Evolutionary conservation across 2,329 filamentous ascomycete genomes (phyloP).

Genomic region (Scedosporium aurantiacum): DNA sequence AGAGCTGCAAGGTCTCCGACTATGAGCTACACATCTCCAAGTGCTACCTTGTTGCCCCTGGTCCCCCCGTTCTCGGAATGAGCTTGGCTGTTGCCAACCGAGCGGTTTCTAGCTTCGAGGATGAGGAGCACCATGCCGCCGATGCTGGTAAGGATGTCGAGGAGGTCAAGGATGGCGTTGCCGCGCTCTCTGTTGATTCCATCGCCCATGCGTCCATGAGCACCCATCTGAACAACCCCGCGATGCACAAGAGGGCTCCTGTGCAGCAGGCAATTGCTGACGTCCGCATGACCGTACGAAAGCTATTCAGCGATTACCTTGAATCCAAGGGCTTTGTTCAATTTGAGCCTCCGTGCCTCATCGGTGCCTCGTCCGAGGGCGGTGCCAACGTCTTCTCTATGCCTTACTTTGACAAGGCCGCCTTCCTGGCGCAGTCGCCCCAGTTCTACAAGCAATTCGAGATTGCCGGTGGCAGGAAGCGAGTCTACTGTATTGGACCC

Average conservation of each 20-base stretch:
- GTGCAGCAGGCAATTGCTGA: slow-evolving; percentile 74
- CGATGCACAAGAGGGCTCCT: slow-evolving; percentile 83
- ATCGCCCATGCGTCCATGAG: slow-evolving; percentile 68
- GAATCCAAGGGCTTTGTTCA: slow-evolving; percentile 63
- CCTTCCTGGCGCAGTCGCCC: slow-evolving; percentile 68
- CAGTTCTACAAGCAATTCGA: slow-evolving; percentile 85
- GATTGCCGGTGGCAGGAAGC: slow-evolving; percentile 67
- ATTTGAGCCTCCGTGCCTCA: slow-evolving; percentile 82
- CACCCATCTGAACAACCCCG: slow-evolving; percentile 82
- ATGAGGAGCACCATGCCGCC: slow-evolving; percentile 34
- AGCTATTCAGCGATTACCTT: slow-evolving; percentile 71
- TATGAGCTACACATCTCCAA: slow-evolving; percentile 84
- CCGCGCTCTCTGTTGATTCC: slow-evolving; percentile 25
- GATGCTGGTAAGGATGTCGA: slow-evolving; percentile 27
- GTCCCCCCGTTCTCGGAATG: slow-evolving; percentile 46
- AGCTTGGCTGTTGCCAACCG: slow-evolving; percentile 44
- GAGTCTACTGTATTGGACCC: slow-evolving; percentile 67
- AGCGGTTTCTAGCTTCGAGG: slow-evolving; percentile 46
- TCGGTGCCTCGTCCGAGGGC: slow-evolving; percentile 84
- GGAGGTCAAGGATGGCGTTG: slow-evolving; percentile 23
- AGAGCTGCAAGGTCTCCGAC: slow-evolving; percentile 69
- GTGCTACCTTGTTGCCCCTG: slow-evolving; percentile 64
- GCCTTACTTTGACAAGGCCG: slow-evolving; percentile 78
- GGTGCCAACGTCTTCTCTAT: slow-evolving; percentile 86
- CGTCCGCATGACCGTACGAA: slow-evolving; percentile 44